A percentile compares a stretch with the other conserved stretches of the same genome.
Evolutionary conservation across 768 basidiomycete species (phyloP).

Genomic region (Agaricus subrufescens): DNA sequence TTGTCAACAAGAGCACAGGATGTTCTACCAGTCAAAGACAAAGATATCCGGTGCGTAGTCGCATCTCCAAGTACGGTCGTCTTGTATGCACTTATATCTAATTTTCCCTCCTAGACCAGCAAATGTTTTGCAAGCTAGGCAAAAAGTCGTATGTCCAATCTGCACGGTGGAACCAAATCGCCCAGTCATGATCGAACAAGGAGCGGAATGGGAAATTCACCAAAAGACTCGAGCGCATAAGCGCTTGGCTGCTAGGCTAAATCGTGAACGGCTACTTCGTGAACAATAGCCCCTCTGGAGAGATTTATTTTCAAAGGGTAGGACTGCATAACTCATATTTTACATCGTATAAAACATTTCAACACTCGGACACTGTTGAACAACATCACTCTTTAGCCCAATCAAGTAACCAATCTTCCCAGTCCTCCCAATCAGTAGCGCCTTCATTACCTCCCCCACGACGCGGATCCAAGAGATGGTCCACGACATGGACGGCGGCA

Average conservation of each 20-base stretch:
- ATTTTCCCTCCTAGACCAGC: conserved; percentile 41
- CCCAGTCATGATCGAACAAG: conserved; percentile 65
- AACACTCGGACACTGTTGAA: no score
- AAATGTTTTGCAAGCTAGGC: conserved; percentile 48
- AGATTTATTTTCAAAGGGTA: no score
- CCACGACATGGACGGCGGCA: conserved; percentile 51
- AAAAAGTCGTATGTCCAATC: conserved; percentile 51
- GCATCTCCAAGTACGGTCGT: background rate
- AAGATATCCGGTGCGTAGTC: conserved; percentile 35
- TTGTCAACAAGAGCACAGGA: conserved; percentile 51
- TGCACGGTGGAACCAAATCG: conserved; percentile 55
- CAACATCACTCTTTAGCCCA: conserved; percentile 29
- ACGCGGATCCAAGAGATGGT: conserved; percentile 37
- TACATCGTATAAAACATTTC: no score
- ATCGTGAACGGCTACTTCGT: background rate
- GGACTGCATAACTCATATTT: no score
- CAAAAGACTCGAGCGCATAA: conserved; percentile 51
- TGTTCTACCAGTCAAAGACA: conserved; percentile 43
- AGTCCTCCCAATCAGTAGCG: conserved; percentile 26
- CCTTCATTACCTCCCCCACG: conserved; percentile 9
- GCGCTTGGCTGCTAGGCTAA: conserved; percentile 31
- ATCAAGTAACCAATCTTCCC: conserved; percentile 47
- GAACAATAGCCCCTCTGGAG: no score
- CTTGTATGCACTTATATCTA: background rate
- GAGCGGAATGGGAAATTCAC: conserved; percentile 52